phyloP scores from a whole-genome alignment of 2,329 filamentous ascomycete genomes.

The Trichothecium roseum region DNA sequence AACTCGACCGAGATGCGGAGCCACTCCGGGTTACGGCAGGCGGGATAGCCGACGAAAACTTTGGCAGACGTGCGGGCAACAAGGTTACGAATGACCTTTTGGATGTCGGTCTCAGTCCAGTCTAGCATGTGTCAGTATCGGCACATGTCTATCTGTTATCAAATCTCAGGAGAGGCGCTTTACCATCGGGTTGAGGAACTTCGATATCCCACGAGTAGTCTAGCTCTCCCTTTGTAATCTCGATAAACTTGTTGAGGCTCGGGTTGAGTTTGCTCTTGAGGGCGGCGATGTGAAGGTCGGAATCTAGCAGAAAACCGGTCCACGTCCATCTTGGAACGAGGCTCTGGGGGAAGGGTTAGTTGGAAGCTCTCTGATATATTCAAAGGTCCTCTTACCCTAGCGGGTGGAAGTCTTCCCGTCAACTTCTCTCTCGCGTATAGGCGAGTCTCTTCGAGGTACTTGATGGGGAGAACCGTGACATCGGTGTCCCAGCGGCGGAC shows the following conservation, averaged over 20 bases:
- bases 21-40: constrained; percentile 17
- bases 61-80: constrained; percentile 16
- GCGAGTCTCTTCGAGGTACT: neutral
- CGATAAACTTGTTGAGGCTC: constrained; percentile 1
- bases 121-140: neutral
- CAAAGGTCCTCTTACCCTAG: neutral
- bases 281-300: constrained; percentile 2
- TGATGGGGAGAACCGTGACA: neutral
- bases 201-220: neutral
- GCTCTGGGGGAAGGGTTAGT: neutral
- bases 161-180: no score
- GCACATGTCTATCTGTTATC: no score
- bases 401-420: neutral
- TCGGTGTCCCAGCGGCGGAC: neutral
- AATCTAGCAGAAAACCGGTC: no score
- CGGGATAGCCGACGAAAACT: constrained; percentile 18
- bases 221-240: neutral
- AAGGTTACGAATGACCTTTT: constrained; percentile 5
- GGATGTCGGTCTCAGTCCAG: constrained; percentile 3
- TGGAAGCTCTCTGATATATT: neutral
- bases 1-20: constrained; percentile 15
- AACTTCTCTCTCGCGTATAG: neutral
- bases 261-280: constrained; percentile 2
- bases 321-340: neutral
- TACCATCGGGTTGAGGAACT: neutral